Percentiles rank a stretch among this genome's conserved stretches.
phyloP scores from a whole-genome alignment of 2,329 filamentous ascomycete species.

The Arachnomyces sp. region DNA sequence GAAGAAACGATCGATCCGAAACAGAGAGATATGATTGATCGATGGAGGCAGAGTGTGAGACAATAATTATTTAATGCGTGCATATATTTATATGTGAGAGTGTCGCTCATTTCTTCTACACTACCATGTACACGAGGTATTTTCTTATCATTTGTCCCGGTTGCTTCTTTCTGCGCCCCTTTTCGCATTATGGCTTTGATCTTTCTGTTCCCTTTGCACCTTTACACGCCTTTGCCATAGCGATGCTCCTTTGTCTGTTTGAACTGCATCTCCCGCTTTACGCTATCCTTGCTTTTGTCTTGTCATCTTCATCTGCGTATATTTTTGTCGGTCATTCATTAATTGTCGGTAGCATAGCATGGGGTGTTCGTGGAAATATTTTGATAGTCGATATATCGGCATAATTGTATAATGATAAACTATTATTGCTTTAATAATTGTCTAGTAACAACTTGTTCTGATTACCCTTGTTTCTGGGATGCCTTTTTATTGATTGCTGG shows the following conservation, averaged over 20 bases:
- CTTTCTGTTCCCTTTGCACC: slow-evolving; percentile 6
- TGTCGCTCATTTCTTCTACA: slow-evolving; percentile 6
- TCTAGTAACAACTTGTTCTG: too few species aligned
- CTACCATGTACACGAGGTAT: neutral
- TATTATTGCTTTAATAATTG: too few species aligned
- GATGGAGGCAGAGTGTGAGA: slow-evolving; percentile 45
- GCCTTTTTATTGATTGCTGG: too few species aligned
- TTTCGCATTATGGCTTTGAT: slow-evolving; percentile 10
- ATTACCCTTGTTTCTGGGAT: too few species aligned
- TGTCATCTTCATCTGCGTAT: too few species aligned
- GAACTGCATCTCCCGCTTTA: slow-evolving; percentile 15
- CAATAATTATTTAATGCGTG: slow-evolving; percentile 7
- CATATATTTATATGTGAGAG: slow-evolving; percentile 8
- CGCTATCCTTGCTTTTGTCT: neutral
- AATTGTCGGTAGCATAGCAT: too few species aligned
- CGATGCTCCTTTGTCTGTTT: slow-evolving; percentile 3
- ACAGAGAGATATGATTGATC: slow-evolving; percentile 51
- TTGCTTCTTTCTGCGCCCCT: slow-evolving; percentile 8
- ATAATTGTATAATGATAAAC: too few species aligned
- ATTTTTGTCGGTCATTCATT: too few species aligned
- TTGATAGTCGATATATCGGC: too few species aligned
- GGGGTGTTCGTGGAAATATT: too few species aligned
- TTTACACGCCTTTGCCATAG: slow-evolving; percentile 9
- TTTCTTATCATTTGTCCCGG: slow-evolving; percentile 3
- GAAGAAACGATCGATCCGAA: slow-evolving; percentile 34